phyloP scores from a whole-genome alignment of 106 monocot genomes.

The Phalaenopsis aphrodite region DNA sequence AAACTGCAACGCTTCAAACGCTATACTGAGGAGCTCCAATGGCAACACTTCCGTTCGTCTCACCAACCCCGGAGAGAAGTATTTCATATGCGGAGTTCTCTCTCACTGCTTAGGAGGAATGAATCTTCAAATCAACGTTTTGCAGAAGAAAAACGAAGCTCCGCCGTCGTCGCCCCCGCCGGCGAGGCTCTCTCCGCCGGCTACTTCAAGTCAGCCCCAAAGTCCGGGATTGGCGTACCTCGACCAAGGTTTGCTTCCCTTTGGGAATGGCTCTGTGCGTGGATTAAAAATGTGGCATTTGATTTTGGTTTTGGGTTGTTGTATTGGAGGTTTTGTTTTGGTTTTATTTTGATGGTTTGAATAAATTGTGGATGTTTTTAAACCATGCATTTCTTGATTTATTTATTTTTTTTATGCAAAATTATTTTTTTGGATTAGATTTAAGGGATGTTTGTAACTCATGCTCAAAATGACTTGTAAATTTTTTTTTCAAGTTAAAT shows the following conservation, averaged over 20 bases:
- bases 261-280: background rate
- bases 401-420: too few relatives aligned
- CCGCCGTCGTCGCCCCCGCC: background rate
- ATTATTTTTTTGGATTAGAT: too few relatives aligned
- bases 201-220: background rate
- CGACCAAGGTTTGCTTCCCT: background rate
- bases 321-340: background rate
- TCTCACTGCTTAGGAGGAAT: conserved; percentile 28
- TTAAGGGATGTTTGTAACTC: too few relatives aligned
- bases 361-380: too few relatives aligned
- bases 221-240: background rate
- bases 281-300: background rate
- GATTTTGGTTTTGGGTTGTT: background rate
- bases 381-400: too few relatives aligned
- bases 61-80: conserved; percentile 14
- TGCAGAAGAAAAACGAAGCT: background rate
- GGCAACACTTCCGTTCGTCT: conserved; percentile 33
- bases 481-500: too few relatives aligned
- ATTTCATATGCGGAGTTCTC: conserved; percentile 31
- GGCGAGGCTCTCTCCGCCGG: background rate
- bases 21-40: conserved; percentile 3
- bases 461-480: too few relatives aligned
- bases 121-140: background rate
- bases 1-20: conserved; percentile 23
- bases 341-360: background rate